Evolutionary conservation across 352 stramenopile genomes (phyloP).

Genomic region (Phytophthora tubulina): DNA sequence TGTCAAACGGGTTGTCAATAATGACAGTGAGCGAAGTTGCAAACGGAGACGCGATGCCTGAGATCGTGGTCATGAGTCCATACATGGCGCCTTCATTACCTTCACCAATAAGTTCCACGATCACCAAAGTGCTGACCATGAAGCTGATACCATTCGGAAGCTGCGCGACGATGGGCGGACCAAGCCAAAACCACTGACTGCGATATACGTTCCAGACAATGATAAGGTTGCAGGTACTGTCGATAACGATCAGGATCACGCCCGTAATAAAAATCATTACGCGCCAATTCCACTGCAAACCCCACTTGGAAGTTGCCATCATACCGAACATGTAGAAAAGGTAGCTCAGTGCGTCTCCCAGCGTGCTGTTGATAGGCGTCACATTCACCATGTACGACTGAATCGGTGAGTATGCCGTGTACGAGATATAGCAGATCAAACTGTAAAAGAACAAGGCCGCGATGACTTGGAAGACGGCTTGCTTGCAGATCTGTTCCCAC

Average conservation of each 20-base stretch:
- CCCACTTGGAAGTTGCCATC: constrained; percentile 50
- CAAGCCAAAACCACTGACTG: constrained; percentile 61
- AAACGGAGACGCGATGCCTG: constrained; percentile 48
- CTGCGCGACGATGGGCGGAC: constrained; percentile 44
- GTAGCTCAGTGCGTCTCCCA: constrained; percentile 41
- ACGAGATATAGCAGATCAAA: constrained; percentile 38
- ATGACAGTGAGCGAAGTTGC: constrained; percentile 48
- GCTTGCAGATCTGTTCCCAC: constrained; percentile 49
- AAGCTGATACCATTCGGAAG: constrained; percentile 51
- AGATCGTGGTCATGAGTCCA: constrained; percentile 54
- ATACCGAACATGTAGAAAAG: constrained; percentile 45
- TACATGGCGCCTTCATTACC: constrained; percentile 66
- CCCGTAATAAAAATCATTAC: constrained; percentile 44
- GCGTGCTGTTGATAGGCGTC: constrained; percentile 41
- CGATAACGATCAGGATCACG: constrained; percentile 38
- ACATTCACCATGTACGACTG: constrained; percentile 45
- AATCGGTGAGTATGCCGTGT: constrained; percentile 39
- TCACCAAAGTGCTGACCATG: constrained; percentile 51
- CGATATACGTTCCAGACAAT: constrained; percentile 52
- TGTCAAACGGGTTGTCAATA: constrained; percentile 49
- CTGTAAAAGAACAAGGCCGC: constrained; percentile 52
- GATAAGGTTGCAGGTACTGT: constrained; percentile 42
- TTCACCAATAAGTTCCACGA: constrained; percentile 50
- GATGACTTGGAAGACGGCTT: constrained; percentile 59
- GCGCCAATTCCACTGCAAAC: constrained; percentile 57